Conservation (phyloP, 169 alveolate genomes). For the Cryptosporidium muris region DNA sequence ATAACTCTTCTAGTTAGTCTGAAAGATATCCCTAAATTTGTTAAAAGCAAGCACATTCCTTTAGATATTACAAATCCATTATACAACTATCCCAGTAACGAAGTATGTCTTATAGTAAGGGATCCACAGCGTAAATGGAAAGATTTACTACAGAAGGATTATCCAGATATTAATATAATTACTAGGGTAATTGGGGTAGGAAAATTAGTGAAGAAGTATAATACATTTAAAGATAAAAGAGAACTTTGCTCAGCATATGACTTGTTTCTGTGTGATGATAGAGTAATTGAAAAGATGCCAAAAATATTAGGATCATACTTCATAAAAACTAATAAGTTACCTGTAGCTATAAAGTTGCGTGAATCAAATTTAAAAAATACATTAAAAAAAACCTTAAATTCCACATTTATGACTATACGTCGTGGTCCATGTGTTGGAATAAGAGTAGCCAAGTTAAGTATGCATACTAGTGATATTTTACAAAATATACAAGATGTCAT, state of each 20-base stretch:
- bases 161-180: conserved; percentile 18
- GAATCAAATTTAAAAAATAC: conserved; percentile 58
- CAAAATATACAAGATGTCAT: conserved; percentile 72
- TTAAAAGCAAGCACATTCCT: conserved; percentile 48
- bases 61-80: conserved; percentile 28
- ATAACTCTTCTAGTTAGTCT: conserved; percentile 31
- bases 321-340: conserved; percentile 72
- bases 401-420: conserved; percentile 62
- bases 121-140: conserved; percentile 81
- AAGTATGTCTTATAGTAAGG: conserved; percentile 74
- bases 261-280: conserved; percentile 71
- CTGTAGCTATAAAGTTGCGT: conserved; percentile 23
- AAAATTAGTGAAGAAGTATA: conserved; percentile 73
- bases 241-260: conserved; percentile 76
- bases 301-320: conserved; percentile 72
- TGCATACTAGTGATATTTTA: conserved; percentile 58
- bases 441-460: conserved; percentile 73
- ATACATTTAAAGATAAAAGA: conserved; percentile 70
- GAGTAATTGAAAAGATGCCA: conserved; percentile 71
- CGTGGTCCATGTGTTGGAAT: conserved; percentile 73
- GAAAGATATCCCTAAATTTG: conserved; percentile 20
- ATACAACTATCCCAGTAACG: conserved; percentile 26
- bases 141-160: conserved; percentile 46
- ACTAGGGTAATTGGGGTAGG: conserved; percentile 70
- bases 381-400: conserved; percentile 64